phyloP scores from a whole-genome alignment of 2,329 filamentous ascomycete genomes.

The Nannizzia gypsea region DNA sequence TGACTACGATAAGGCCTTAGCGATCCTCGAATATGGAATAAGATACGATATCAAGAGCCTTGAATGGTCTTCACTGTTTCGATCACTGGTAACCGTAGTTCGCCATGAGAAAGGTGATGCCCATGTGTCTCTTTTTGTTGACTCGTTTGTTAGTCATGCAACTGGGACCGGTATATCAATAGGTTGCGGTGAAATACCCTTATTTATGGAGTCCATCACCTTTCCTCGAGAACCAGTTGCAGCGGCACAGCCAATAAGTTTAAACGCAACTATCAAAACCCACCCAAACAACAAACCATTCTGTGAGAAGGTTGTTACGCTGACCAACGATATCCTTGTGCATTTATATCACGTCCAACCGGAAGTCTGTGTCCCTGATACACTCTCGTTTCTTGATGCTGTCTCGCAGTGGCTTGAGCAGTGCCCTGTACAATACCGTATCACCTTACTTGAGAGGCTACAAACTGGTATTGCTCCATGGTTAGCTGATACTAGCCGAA shows the following conservation, averaged over 20 bases:
- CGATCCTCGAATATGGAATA: conserved; percentile 52
- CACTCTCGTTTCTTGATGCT: conserved; percentile 42
- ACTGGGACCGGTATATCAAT: conserved; percentile 17
- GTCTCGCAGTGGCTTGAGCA: conserved; percentile 43
- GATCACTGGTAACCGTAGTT: conserved; percentile 45
- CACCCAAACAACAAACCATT: background rate
- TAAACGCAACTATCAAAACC: background rate
- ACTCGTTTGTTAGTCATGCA: conserved; percentile 54
- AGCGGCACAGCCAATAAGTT: background rate
- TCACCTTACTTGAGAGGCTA: conserved; percentile 46
- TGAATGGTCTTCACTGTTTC: conserved; percentile 44
- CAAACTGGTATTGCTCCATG: conserved; percentile 37
- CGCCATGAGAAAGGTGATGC: conserved; percentile 56
- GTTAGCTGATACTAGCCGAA: conserved; percentile 23
- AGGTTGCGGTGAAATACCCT: background rate
- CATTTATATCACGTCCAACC: conserved; percentile 42
- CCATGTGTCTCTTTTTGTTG: conserved; percentile 54
- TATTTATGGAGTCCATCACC: conserved; percentile 4
- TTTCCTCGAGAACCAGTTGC: conserved; percentile 4
- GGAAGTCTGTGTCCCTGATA: conserved; percentile 29
- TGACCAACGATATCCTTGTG: conserved; percentile 41
- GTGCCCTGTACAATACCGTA: conserved; percentile 40
- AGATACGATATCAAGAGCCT: conserved; percentile 19
- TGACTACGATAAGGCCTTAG: conserved; percentile 58
- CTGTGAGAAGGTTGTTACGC: conserved; percentile 6